Conservation (phyloP, 306 rosid genomes). For the Acacia acuminata region DNA sequence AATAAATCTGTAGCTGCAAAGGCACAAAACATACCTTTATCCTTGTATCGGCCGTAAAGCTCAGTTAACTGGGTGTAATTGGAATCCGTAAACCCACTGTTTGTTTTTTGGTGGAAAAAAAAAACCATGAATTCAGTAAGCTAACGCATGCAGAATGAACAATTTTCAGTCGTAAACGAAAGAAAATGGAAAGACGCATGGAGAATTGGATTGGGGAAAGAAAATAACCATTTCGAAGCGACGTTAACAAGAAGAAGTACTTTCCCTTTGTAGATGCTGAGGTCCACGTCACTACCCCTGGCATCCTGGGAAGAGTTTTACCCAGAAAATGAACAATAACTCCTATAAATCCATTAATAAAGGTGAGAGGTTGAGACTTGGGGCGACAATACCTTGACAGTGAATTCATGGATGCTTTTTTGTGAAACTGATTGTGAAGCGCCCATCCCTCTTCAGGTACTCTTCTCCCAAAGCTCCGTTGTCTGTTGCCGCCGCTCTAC, state of each 20-base stretch:
- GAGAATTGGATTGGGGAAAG: constrained; percentile 1
- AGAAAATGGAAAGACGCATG: not conserved
- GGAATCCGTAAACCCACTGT: constrained; percentile 72
- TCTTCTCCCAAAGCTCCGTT: not conserved
- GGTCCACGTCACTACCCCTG: constrained; percentile 74
- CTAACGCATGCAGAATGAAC: not conserved
- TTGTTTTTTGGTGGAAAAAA: not conserved
- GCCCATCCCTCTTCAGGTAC: constrained; percentile 53
- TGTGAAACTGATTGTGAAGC: constrained; percentile 64
- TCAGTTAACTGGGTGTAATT: constrained; percentile 87
- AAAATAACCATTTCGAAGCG: constrained; percentile 86
- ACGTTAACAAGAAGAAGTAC: constrained; percentile 88
- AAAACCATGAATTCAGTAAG: constrained; percentile 23
- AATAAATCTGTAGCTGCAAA: not conserved
- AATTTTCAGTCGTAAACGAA: not conserved
- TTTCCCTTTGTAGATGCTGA: constrained; percentile 67
- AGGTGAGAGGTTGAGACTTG: not conserved
- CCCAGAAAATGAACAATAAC: not conserved
- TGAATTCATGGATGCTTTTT: constrained; percentile 79
- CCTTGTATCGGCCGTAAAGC: constrained; percentile 66
- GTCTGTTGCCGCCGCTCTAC: not conserved
- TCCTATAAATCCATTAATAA: not conserved
- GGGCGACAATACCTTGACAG: constrained; percentile 59
- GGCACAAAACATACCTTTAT: constrained; percentile 47
- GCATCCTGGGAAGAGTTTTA: constrained; percentile 52